phyloP scores from a whole-genome alignment of 768 basidiomycete genomes.

The Daedalea quercina region DNA sequence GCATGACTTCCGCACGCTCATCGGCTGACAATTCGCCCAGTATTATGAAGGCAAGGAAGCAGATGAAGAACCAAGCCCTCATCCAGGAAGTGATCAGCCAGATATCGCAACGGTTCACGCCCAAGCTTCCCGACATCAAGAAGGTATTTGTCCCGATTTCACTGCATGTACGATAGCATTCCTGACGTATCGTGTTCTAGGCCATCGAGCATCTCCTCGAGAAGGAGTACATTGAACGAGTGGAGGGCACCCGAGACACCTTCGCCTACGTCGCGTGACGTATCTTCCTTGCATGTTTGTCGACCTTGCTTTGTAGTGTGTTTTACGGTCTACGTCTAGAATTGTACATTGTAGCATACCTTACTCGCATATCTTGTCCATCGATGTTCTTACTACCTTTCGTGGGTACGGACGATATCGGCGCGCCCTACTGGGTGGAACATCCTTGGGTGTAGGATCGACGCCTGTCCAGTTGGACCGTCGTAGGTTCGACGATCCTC shows the following conservation, averaged over 20 bases:
- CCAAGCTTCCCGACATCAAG: slow-evolving; percentile 95
- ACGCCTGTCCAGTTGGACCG: no score
- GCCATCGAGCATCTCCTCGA: slow-evolving; percentile 90
- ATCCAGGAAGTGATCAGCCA: slow-evolving; percentile 90
- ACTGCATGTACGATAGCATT: not conserved
- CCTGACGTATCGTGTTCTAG: slow-evolving; percentile 27
- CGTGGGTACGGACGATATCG: no score
- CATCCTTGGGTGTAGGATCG: no score
- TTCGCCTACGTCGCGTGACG: slow-evolving; percentile 70
- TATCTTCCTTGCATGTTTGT: slow-evolving; percentile 1
- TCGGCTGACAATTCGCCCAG: slow-evolving; percentile 29
- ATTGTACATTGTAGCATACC: slow-evolving; percentile 6
- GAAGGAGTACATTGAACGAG: slow-evolving; percentile 96
- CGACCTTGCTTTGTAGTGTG: slow-evolving; percentile 3
- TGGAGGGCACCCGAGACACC: slow-evolving; percentile 85
- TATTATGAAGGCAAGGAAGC: slow-evolving; percentile 94
- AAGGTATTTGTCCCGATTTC: slow-evolving; percentile 73
- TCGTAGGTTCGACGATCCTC: no score
- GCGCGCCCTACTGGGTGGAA: no score
- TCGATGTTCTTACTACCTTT: no score
- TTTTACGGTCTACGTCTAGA: not conserved
- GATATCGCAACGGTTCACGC: slow-evolving; percentile 81
- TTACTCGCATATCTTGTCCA: not conserved
- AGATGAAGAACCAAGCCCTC: slow-evolving; percentile 87
- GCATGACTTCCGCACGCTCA: not conserved